Percentiles rank a stretch among this genome's conserved stretches.
phyloP scores from a whole-genome alignment of 148 eudicot species.

The Spergularia marina region DNA sequence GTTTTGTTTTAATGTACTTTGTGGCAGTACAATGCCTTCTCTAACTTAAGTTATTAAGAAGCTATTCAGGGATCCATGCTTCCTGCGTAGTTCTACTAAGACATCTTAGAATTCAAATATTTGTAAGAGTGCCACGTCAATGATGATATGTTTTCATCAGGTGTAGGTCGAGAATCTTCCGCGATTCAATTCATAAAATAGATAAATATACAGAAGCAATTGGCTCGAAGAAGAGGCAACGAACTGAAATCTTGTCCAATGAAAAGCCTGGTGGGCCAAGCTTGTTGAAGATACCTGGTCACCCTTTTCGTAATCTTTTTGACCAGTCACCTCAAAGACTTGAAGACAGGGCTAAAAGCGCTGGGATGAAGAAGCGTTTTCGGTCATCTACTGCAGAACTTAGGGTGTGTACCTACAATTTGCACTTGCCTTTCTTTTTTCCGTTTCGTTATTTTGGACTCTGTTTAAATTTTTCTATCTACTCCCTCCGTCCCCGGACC shows the following conservation, averaged over 20 bases:
- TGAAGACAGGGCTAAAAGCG: slow-evolving; percentile 34
- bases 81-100: not conserved
- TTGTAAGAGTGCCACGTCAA: not conserved
- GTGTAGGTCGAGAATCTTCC: slow-evolving; percentile 40
- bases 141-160: slow-evolving; percentile 27
- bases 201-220: slow-evolving; percentile 34
- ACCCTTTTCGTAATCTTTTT: slow-evolving; percentile 32
- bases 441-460: not conserved
- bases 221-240: slow-evolving; percentile 46
- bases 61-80: slow-evolving; percentile 9
- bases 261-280: slow-evolving; percentile 42
- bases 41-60: not conserved
- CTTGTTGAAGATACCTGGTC: slow-evolving; percentile 35
- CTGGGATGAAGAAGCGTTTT: slow-evolving; percentile 42
- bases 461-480: not conserved
- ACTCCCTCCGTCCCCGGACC: too few species aligned
- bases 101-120: not conserved
- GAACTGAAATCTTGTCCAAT: slow-evolving; percentile 29
- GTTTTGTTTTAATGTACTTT: too few species aligned
- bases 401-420: slow-evolving; percentile 32
- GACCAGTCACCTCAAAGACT: slow-evolving; percentile 39
- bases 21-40: too few species aligned
- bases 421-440: slow-evolving; percentile 7
- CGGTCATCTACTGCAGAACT: slow-evolving; percentile 39
- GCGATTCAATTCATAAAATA: slow-evolving; percentile 37